These are phyloP conservation scores for Phytophthora pini DNA, from an alignment of 352 stramenopile species.

Conservation along the genomic window DNA sequence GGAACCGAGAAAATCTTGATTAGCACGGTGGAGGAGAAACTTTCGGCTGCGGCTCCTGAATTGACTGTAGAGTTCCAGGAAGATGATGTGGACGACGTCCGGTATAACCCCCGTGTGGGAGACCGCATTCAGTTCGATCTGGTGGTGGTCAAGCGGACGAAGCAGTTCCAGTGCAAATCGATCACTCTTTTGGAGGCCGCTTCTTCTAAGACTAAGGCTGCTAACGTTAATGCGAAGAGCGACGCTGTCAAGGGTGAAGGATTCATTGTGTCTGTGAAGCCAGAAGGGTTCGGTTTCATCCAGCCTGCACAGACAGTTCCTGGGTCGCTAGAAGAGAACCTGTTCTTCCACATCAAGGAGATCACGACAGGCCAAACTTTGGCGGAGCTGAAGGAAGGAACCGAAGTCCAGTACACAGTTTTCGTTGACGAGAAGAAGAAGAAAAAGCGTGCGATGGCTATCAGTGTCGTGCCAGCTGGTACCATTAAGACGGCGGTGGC, in stretches of 20 bases:
- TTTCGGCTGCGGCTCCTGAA: constrained; percentile 22
- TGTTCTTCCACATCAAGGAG: constrained; percentile 88
- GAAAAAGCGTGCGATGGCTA: constrained; percentile 57
- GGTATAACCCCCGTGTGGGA: constrained; percentile 68
- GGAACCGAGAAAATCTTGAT: constrained; percentile 33
- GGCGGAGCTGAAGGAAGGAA: constrained; percentile 68
- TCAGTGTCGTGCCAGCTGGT: constrained; percentile 59
- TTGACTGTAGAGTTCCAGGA: constrained; percentile 63
- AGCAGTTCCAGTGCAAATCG: constrained; percentile 64
- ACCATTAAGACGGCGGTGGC: constrained; percentile 62
- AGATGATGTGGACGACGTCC: constrained; percentile 69
- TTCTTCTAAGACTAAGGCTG: constrained; percentile 27
- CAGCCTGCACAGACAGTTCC: constrained; percentile 48
- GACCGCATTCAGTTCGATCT: constrained; percentile 75
- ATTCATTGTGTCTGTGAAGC: constrained; percentile 69
- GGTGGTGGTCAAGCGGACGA: constrained; percentile 65
- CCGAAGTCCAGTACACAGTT: constrained; percentile 71
- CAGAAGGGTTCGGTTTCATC: constrained; percentile 84
- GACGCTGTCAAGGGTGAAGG: constrained; percentile 48
- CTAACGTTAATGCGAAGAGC: constrained; percentile 20
- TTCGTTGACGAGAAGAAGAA: constrained; percentile 80
- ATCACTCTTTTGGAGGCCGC: constrained; percentile 54
- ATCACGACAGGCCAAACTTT: constrained; percentile 59
- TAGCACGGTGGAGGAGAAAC: constrained; percentile 30
- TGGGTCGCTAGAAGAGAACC: constrained; percentile 53